Conservation (phyloP, 1,139 yeast species). For the Hanseniaspora gamundiae region DNA sequence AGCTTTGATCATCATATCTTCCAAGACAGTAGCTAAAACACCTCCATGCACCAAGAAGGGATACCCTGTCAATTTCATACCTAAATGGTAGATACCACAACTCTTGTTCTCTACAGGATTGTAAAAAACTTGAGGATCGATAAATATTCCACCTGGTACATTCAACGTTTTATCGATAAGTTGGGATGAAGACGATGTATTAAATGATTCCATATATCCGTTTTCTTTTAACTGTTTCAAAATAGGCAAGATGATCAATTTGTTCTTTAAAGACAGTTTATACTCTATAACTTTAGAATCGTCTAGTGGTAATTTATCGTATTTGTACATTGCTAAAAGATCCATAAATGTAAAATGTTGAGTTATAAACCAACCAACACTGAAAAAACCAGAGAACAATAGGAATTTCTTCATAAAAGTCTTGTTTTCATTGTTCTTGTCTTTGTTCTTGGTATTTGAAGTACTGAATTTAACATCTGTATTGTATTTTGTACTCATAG, state of each 20-base stretch:
- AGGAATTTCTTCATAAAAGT: slow-evolving; percentile 3
- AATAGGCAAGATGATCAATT: slow-evolving; percentile 40
- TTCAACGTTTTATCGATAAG: slow-evolving; percentile 30
- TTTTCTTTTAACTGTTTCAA: slow-evolving; percentile 24
- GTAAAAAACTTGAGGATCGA: slow-evolving; percentile 61
- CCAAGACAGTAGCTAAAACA: slow-evolving; percentile 66
- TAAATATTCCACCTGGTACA: slow-evolving; percentile 69
- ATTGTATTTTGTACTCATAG: background rate
- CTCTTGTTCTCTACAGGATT: slow-evolving; percentile 46
- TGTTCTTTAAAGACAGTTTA: slow-evolving; percentile 29
- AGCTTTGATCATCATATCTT: slow-evolving; percentile 47
- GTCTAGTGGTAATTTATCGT: slow-evolving; percentile 19
- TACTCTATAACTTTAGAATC: slow-evolving; percentile 23
- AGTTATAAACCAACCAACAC: slow-evolving; percentile 21
- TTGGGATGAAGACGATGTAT: slow-evolving; percentile 23
- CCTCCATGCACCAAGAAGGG: slow-evolving; percentile 91
- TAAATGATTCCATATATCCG: slow-evolving; percentile 22
- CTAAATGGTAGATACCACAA: slow-evolving; percentile 62
- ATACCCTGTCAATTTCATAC: slow-evolving; percentile 71
- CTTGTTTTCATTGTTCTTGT: slow-evolving; percentile 5
- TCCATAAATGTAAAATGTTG: slow-evolving; percentile 25
- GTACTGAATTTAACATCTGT: slow-evolving; percentile 3
- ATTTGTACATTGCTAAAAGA: slow-evolving; percentile 23
- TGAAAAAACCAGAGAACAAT: slow-evolving; percentile 21
- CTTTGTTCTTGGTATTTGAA: slow-evolving; percentile 3